Evolutionary conservation across 2,329 filamentous ascomycete species (phyloP).

Genomic region (Venturia effusa): DNA sequence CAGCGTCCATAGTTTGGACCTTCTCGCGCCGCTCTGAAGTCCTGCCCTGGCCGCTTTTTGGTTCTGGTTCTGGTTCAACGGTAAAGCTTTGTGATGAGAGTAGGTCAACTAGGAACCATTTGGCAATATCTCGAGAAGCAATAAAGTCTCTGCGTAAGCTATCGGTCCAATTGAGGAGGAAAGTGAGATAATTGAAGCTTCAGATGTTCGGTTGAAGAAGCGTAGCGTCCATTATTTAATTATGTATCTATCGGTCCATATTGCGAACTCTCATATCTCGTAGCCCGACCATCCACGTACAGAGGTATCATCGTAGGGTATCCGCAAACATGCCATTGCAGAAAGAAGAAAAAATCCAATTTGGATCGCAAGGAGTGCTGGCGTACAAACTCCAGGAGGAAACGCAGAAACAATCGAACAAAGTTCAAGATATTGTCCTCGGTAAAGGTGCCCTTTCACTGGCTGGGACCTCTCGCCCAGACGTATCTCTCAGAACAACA

Average conservation of each 20-base stretch:
- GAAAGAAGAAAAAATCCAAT: background rate
- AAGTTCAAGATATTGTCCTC: background rate
- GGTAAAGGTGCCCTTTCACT: conserved; percentile 10
- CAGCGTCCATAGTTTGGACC: background rate
- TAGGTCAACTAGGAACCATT: background rate
- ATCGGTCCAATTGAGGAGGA: background rate
- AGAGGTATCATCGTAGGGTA: background rate
- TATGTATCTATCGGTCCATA: background rate
- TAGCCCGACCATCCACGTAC: background rate
- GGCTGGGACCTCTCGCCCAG: conserved; percentile 7
- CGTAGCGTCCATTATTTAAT: background rate
- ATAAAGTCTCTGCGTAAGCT: background rate
- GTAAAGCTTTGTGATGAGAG: background rate
- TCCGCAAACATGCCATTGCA: background rate
- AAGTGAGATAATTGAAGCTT: background rate
- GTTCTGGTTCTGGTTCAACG: background rate
- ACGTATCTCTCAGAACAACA: conserved; percentile 5
- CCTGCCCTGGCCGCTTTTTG: background rate
- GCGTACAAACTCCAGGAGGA: background rate
- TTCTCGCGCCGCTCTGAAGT: background rate
- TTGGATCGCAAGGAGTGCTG: background rate
- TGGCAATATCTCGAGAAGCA: background rate
- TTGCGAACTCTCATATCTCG: background rate
- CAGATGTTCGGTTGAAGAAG: background rate
- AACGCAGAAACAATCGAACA: background rate